Percentiles rank a stretch among this genome's conserved stretches.
Evolutionary conservation across 2,329 filamentous ascomycete genomes (phyloP).

Genomic region (Ophiostoma piceae): DNA sequence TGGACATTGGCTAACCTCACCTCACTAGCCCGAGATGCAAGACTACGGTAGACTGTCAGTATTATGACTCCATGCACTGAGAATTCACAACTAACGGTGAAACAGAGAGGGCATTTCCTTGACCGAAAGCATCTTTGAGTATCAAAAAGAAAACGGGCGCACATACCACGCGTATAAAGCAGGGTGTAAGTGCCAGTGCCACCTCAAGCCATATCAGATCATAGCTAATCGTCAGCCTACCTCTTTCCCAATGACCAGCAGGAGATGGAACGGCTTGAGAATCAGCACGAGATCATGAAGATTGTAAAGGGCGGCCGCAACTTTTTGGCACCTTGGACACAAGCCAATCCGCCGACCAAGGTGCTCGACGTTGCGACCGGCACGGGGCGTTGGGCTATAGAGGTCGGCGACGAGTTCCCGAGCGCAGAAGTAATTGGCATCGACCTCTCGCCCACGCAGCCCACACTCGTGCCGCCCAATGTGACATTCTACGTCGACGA

Average conservation of each 20-base stretch:
- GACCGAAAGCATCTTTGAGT: constrained; percentile 33
- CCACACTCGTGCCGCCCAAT: constrained; percentile 61
- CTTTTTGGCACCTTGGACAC: constrained; percentile 33
- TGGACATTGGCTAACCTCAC: background rate
- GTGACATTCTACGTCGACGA: constrained; percentile 72
- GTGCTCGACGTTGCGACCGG: constrained; percentile 44
- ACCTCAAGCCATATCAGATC: too few species aligned
- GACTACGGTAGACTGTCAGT: background rate
- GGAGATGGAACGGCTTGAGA: constrained; percentile 33
- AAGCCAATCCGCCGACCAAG: constrained; percentile 30
- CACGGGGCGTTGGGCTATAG: constrained; percentile 61
- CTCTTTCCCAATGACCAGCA: constrained; percentile 34
- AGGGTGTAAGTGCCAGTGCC: constrained; percentile 30
- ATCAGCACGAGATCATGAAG: constrained; percentile 34
- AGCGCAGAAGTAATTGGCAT: constrained; percentile 55
- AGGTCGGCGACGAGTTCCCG: constrained; percentile 60
- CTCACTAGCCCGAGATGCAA: background rate
- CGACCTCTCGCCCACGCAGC: constrained; percentile 64
- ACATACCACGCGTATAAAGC: constrained; percentile 35
- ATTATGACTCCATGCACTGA: background rate
- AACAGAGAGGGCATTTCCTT: constrained; percentile 26
- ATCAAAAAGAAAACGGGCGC: constrained; percentile 32
- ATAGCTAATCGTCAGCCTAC: constrained; percentile 31
- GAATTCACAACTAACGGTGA: background rate
- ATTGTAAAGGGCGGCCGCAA: constrained; percentile 33